Percentiles rank a stretch among this genome's conserved stretches.
Conservation (phyloP, 2,329 filamentous ascomycete species). For the Penicillium vulpinum region DNA sequence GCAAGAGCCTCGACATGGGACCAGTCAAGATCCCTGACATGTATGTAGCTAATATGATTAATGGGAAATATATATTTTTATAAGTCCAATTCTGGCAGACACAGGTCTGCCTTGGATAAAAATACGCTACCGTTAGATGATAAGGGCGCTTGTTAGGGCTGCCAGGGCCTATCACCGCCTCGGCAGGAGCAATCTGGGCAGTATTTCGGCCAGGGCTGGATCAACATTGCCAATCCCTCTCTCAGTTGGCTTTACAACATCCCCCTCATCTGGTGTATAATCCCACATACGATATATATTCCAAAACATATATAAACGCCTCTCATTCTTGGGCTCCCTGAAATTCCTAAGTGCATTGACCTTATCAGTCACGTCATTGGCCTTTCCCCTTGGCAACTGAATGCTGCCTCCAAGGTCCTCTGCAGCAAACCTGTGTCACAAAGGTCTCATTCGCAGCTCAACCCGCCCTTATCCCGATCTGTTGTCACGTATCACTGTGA, state of each 20-base stretch:
- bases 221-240: constrained; percentile 9
- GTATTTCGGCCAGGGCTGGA: constrained; percentile 5
- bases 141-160: constrained; percentile 7
- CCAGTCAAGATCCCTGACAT: not conserved
- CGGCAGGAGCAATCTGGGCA: not conserved
- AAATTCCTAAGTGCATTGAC: constrained; percentile 11
- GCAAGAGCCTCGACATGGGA: not conserved
- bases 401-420: constrained; percentile 44
- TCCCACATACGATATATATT: not conserved
- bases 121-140: not conserved
- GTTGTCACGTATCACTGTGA: constrained; percentile 9
- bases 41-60: constrained; percentile 3
- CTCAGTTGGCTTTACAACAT: constrained; percentile 17
- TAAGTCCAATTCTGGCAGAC: not conserved
- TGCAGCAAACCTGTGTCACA: constrained; percentile 24
- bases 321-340: constrained; percentile 11
- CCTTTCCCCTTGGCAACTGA: constrained; percentile 20
- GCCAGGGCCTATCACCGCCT: constrained; percentile 3
- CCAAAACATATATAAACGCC: not conserved
- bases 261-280: constrained; percentile 11
- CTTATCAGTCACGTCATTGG: constrained; percentile 13
- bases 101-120: not conserved
- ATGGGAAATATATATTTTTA: not conserved
- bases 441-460: constrained; percentile 22
- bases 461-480: constrained; percentile 14